phyloP scores from a whole-genome alignment of 805 yeast species.

The Saccharomycopsis babjevae region DNA sequence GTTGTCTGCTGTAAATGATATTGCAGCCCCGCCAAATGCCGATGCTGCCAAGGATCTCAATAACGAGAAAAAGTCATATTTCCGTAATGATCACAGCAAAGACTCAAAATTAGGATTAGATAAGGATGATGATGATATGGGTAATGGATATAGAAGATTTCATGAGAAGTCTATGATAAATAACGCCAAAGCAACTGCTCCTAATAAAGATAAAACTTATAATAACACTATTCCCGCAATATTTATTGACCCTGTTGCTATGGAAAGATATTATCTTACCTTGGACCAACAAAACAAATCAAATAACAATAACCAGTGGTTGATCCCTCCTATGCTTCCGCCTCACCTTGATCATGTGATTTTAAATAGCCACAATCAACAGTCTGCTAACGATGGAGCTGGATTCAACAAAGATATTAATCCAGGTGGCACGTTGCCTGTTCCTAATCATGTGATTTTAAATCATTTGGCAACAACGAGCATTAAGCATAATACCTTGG shows the following conservation, averaged over 20 bases:
- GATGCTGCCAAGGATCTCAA: conserved; percentile 2
- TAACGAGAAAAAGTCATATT: conserved; percentile 1
- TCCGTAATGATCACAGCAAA: conserved; percentile 17
- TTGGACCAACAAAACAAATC: conserved; percentile 60
- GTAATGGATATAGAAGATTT: conserved; percentile 67
- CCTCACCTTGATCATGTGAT: conserved; percentile 95
- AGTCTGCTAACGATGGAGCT: conserved; percentile 7
- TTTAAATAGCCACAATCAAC: conserved; percentile 48
- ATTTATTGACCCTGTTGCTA: conserved; percentile 74
- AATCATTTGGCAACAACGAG: conserved; percentile 94
- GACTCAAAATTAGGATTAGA: conserved; percentile 58
- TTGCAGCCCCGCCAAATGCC: conserved; percentile 22
- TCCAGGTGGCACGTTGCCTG: conserved; percentile 30
- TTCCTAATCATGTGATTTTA: conserved; percentile 89
- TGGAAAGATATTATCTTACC: conserved; percentile 72
- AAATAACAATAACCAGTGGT: conserved; percentile 41
- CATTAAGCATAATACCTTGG: conserved; percentile 84
- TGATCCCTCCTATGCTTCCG: conserved; percentile 93
- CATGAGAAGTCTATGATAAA: conserved; percentile 44
- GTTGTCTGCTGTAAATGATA: conserved; percentile 21
- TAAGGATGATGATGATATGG: conserved; percentile 72
- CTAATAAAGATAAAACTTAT: conserved; percentile 29
- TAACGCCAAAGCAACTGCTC: conserved; percentile 20
- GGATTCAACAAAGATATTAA: conserved; percentile 18
- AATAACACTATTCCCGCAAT: conserved; percentile 71